These are phyloP conservation scores for Trypanosoma lewisi DNA, from an alignment of 208 protist species.

Conservation along the genomic window DNA sequence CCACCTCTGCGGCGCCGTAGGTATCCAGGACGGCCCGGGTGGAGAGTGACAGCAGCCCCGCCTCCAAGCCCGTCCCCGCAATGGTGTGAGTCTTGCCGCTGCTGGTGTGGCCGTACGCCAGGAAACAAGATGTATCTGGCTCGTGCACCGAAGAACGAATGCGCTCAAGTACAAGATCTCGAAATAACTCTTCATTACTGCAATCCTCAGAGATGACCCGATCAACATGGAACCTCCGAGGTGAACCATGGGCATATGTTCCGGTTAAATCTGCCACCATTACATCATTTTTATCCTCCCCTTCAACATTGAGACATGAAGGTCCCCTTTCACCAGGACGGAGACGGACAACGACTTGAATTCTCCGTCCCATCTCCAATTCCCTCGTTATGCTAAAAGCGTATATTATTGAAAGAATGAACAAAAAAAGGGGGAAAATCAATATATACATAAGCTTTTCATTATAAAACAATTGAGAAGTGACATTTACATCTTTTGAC, in stretches of 20 bases:
- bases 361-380: conserved; percentile 40
- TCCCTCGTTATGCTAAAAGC: neutral
- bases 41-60: conserved; percentile 66
- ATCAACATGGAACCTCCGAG: conserved; percentile 25
- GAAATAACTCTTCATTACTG: conserved; percentile 67
- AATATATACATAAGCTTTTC: neutral
- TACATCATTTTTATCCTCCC: conserved; percentile 9
- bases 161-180: conserved; percentile 49
- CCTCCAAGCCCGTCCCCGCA: conserved; percentile 56
- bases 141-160: conserved; percentile 44
- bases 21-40: conserved; percentile 65
- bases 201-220: conserved; percentile 35
- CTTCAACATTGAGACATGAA: conserved; percentile 42
- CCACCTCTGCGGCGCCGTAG: conserved; percentile 77
- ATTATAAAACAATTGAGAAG: no score
- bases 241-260: conserved; percentile 13
- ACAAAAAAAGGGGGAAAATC: neutral
- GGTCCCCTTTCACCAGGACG: conserved; percentile 31
- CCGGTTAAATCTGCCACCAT: conserved; percentile 16
- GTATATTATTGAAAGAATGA: neutral
- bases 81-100: conserved; percentile 91
- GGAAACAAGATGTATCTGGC: conserved; percentile 84
- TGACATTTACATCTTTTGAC: neutral
- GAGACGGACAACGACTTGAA: conserved; percentile 71
- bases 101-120: conserved; percentile 87